Base-by-base conservation (phyloP, 1,284 basidiomycete genomes). In the Cutaneotrichosporon mucoides region DNA sequence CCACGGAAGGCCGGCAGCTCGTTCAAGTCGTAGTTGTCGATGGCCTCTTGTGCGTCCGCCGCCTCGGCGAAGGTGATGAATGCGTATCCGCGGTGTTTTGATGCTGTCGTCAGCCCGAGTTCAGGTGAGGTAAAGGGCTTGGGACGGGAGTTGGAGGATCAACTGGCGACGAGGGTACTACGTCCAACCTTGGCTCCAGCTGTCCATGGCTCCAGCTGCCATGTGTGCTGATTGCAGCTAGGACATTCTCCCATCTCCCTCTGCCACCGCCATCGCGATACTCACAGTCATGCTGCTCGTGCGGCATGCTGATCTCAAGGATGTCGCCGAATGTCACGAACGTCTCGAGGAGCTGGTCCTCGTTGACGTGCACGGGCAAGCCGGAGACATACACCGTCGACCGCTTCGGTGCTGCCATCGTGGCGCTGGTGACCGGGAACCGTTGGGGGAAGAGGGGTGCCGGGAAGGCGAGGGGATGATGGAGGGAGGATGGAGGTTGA, bases 1-100 rank as follows among this genome's bases (percentile, higher is more conserved):
- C 75, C 75, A 45, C 62, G 65, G 57, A 72, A 74, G 15, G 68
- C 70, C 4, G 76, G 75, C 54, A 78, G 62, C 58, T 77, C 74
- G 60, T 79, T 79, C 56, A 79, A 59, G 63, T 79, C 77, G 61
- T 67, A 77, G 66, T 79, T 79, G 63, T 79, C 77, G 24, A 79
- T 78, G 2, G 77, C 77, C 62, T 79, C 77, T 54, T 74, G 75
- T 5, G 77, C 77, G 61, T 77, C 76, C 38, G 68, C 62, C 10
- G 76, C 62, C 42, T 65, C 67, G 7, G 76, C 67, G 59, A 73
- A 79, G 12, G 76, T 77, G 57, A 79, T 66, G 62, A 79, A 78
- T 6, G 77, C 77, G 67, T 70, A 78, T 5, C 74, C 75, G 35
- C 72, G 60, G 63, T 76, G 75, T 67, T 73, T 75, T 34, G 51